Base-by-base conservation (phyloP, 345 rosid species). In the Streptanthus diversifolius region DNA sequence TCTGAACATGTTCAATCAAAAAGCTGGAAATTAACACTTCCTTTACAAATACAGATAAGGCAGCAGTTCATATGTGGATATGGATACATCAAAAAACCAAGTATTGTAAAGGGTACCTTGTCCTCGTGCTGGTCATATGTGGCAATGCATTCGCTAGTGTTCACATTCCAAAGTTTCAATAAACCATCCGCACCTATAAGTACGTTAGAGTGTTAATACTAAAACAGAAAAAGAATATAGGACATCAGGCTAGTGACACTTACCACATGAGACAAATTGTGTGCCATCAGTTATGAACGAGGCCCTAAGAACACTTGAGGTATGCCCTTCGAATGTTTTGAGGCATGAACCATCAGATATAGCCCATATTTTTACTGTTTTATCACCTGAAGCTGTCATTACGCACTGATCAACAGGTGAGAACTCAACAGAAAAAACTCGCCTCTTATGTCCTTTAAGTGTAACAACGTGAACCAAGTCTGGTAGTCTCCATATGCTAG, bases 371-470 rank as follows among this genome's bases (percentile, higher is more conserved):
- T 87, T 93, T 63, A 93, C 81, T 18, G 96, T 89, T 79, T 87
- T 88, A 84, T 93, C 99, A 13, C 93, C 99, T 58, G 99, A 91
- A 40, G 96, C 91, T 15, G 99, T 93, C 73, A 93, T 85, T 56
- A 93, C 89, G 83, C 96, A 92, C 76, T 90, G 92, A 88, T 95
- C 99, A 68, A 91, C 85, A 13, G 96, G 92, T 66, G 99, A 95
- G 80, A 95, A 95, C 82, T 95, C 95, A 4, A 95, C 99, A 57
- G 93, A 95, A 95, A 95, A 95, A 68, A 95, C 66, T 72, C 99
- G 93, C 77, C 97, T 85, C 75, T 91, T 91, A 68, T 95, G 99
- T 67, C 99, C 99, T 78, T 62, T 85, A 35, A 91, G 88, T 37
- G 83, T 86, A 52, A 90, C 91, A 48, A 89, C 95, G 52, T 81